Conservation (phyloP, 805 yeast genomes). For the Candida wancherniae region DNA sequence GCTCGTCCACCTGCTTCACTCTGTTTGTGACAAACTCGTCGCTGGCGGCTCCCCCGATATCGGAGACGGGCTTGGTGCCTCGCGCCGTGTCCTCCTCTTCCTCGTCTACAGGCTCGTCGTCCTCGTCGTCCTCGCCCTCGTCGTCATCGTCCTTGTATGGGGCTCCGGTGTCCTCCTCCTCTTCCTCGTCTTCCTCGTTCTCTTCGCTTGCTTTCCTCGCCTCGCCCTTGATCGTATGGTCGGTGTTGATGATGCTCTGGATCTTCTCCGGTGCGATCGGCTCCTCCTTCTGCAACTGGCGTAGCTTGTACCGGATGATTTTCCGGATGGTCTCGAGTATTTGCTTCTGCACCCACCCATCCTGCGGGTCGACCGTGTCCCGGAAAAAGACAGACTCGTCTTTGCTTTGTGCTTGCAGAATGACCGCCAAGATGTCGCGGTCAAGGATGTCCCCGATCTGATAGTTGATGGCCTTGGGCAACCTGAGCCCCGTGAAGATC, state of each 20-base stretch:
- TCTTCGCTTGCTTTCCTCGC: constrained; percentile 9
- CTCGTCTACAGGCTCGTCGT: constrained; percentile 8
- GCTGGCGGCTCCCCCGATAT: constrained; percentile 5
- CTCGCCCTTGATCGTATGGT: constrained; percentile 24
- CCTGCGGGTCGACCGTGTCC: constrained; percentile 43
- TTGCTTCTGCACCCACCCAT: constrained; percentile 75
- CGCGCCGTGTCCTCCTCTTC: constrained; percentile 6
- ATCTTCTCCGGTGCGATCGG: constrained; percentile 39
- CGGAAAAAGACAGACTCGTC: constrained; percentile 31
- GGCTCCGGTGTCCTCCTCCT: constrained; percentile 14
- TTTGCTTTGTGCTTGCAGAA: constrained; percentile 32
- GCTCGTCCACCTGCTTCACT: constrained; percentile 32
- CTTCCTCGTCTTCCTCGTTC: constrained; percentile 11
- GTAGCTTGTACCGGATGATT: constrained; percentile 67
- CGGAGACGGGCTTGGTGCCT: too few species aligned
- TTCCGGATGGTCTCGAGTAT: constrained; percentile 62
- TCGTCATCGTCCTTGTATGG: constrained; percentile 1
- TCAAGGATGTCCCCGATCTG: constrained; percentile 79
- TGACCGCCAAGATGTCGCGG: constrained; percentile 47
- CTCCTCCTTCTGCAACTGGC: constrained; percentile 51
- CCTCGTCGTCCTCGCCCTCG: constrained; percentile 20
- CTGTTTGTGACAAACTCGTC: constrained; percentile 27
- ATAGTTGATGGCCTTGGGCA: constrained; percentile 67
- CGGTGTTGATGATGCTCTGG: constrained; percentile 40
- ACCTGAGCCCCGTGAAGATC: constrained; percentile 63